These are phyloP conservation scores for Lasiosphaeris hirsuta DNA, from an alignment of 495 filamentous ascomycete genomes.

Conservation along the genomic window DNA sequence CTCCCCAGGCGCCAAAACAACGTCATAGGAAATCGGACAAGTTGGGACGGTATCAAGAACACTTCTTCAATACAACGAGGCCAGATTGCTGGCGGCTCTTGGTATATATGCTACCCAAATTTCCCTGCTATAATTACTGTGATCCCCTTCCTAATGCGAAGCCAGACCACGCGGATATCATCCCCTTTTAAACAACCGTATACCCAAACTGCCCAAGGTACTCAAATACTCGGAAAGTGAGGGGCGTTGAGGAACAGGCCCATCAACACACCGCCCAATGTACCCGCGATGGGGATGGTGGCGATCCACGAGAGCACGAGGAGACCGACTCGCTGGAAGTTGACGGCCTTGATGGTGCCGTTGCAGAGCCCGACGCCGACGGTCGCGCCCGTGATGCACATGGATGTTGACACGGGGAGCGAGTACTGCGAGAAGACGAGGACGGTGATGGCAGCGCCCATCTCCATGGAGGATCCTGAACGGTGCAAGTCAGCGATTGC, in stretches of 20 bases:
- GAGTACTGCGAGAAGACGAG: conserved; percentile 37
- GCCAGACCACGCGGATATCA: no score
- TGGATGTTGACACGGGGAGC: conserved; percentile 58
- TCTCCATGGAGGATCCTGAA: conserved; percentile 61
- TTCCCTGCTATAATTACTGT: no score
- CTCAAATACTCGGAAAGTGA: conserved; percentile 15
- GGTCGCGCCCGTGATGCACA: conserved; percentile 61
- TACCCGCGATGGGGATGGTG: conserved; percentile 56
- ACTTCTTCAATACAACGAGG: no score
- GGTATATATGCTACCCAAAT: no score
- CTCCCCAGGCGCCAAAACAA: no score
- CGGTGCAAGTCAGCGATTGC: not conserved
- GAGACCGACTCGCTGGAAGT: conserved; percentile 57
- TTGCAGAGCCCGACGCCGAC: conserved; percentile 64
- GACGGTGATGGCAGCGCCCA: conserved; percentile 67
- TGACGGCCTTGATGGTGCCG: conserved; percentile 54
- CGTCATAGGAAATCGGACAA: no score
- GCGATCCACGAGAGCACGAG: conserved; percentile 57
- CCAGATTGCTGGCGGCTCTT: no score
- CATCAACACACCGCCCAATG: conserved; percentile 56
- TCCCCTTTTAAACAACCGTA: no score
- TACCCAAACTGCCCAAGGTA: no score
- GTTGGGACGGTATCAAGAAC: no score
- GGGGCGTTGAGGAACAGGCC: conserved; percentile 58
- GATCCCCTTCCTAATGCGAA: no score